phyloP scores from a whole-genome alignment of 768 basidiomycete genomes.

The Hemileccinum impolitum region DNA sequence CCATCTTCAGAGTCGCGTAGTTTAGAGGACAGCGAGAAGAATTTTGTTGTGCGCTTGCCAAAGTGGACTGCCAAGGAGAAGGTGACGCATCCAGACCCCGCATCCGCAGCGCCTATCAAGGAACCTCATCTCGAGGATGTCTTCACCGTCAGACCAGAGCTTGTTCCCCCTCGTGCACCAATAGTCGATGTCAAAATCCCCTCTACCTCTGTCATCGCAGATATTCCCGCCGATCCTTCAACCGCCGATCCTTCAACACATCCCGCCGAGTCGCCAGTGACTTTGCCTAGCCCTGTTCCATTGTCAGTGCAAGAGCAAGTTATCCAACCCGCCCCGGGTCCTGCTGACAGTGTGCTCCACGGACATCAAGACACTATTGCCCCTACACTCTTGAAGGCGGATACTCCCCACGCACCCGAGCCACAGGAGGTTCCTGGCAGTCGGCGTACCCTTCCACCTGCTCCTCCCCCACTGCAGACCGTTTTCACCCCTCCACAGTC shows the following conservation, averaged over 20 bases:
- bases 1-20: conserved; percentile 20
- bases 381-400: conserved; percentile 29
- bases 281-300: conserved; percentile 9
- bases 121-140: conserved; percentile 51
- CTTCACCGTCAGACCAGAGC: conserved; percentile 53
- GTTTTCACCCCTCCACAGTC: conserved; percentile 39
- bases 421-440: conserved; percentile 17
- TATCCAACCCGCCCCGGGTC: conserved; percentile 4
- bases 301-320: conserved; percentile 13
- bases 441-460: conserved; percentile 34
- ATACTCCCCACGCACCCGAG: conserved; percentile 22
- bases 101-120: conserved; percentile 24
- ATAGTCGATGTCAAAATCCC: conserved; percentile 27
- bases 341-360: conserved; percentile 20
- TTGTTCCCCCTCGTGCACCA: conserved; percentile 31
- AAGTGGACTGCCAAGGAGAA: conserved; percentile 38
- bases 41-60: conserved; percentile 56
- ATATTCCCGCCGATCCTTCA: neutral
- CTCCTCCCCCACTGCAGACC: conserved; percentile 43
- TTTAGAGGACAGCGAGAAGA: conserved; percentile 44
- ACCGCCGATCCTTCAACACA: conserved; percentile 12
- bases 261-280: conserved; percentile 3
- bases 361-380: conserved; percentile 26
- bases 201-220: conserved; percentile 24
- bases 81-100: conserved; percentile 6